phyloP scores from a whole-genome alignment of 306 rosid species.

The Cicer yamashitae region DNA sequence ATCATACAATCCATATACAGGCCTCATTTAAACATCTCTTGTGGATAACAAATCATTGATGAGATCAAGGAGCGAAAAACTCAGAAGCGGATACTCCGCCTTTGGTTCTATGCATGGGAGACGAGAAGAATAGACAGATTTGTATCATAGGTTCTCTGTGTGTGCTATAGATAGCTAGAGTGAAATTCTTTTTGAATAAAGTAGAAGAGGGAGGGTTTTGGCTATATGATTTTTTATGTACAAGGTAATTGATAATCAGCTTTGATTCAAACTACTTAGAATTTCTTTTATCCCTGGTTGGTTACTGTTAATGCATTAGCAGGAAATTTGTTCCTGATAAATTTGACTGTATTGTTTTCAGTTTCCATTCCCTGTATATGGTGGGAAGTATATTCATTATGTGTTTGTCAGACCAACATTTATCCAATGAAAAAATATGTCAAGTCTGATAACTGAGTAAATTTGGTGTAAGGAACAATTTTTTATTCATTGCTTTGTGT shows the following conservation, averaged over 20 bases:
- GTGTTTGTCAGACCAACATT: slow-evolving; percentile 55
- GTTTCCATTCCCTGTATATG: slow-evolving; percentile 43
- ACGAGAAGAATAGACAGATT: slow-evolving; percentile 49
- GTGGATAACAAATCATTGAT: slow-evolving; percentile 39
- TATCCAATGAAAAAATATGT: slow-evolving; percentile 51
- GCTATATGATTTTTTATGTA: slow-evolving; percentile 64
- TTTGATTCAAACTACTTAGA: slow-evolving; percentile 47
- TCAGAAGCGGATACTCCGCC: slow-evolving; percentile 27
- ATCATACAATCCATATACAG: slow-evolving; percentile 84
- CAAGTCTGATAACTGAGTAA: slow-evolving; percentile 30
- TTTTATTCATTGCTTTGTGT: slow-evolving; percentile 25
- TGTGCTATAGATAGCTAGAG: slow-evolving; percentile 79
- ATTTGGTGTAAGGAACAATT: slow-evolving; percentile 29
- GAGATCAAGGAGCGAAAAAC: slow-evolving; percentile 37
- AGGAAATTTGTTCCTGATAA: slow-evolving; percentile 47
- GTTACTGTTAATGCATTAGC: slow-evolving; percentile 50
- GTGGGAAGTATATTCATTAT: slow-evolving; percentile 64
- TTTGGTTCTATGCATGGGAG: slow-evolving; percentile 45
- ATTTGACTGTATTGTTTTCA: slow-evolving; percentile 37
- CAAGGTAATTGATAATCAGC: slow-evolving; percentile 62
- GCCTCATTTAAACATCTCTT: slow-evolving; percentile 64
- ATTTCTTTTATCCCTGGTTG: slow-evolving; percentile 57
- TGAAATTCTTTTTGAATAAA: slow-evolving; percentile 85
- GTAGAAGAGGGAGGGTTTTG: slow-evolving; percentile 66
- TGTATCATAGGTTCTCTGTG: slow-evolving; percentile 83